These are phyloP conservation scores for Clonostachys sp. DNA, from an alignment of 2,329 filamentous ascomycete species.

Conservation along the genomic window DNA sequence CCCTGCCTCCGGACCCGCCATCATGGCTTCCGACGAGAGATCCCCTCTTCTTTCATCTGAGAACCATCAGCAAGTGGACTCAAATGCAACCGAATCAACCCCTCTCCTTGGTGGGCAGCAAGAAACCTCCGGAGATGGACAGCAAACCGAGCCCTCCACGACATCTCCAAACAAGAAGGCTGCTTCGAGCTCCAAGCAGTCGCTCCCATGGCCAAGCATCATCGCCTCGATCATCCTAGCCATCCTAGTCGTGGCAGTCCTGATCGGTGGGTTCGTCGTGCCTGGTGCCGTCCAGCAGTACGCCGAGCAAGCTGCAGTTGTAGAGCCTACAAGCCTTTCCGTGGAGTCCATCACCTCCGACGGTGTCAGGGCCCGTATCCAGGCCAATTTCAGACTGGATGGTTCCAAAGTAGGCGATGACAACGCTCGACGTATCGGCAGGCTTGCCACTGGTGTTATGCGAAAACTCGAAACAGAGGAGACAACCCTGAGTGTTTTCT, in stretches of 20 bases:
- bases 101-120: constrained; percentile 37
- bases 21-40: constrained; percentile 40
- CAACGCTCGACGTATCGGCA: constrained; percentile 70
- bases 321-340: constrained; percentile 79
- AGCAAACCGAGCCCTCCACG: constrained; percentile 18
- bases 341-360: constrained; percentile 78
- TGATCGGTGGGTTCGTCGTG: constrained; percentile 75
- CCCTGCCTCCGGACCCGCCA: background rate
- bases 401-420: constrained; percentile 68
- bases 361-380: constrained; percentile 74
- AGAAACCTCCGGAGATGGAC: constrained; percentile 20
- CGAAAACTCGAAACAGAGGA: constrained; percentile 68
- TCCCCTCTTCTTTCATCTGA: constrained; percentile 36
- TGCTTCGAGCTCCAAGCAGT: constrained; percentile 14
- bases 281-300: constrained; percentile 82
- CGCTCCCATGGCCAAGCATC: constrained; percentile 67
- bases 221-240: constrained; percentile 68
- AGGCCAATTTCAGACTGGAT: constrained; percentile 79
- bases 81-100: constrained; percentile 36
- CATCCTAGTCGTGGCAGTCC: constrained; percentile 59
- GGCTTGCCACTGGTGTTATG: constrained; percentile 75
- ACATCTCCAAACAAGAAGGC: constrained; percentile 5
- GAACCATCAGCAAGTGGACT: constrained; percentile 14
- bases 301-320: constrained; percentile 73
- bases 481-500: constrained; percentile 69